These are phyloP conservation scores for Tulasnella calospora DNA, from an alignment of 768 basidiomycete genomes.

Conservation along the genomic window DNA sequence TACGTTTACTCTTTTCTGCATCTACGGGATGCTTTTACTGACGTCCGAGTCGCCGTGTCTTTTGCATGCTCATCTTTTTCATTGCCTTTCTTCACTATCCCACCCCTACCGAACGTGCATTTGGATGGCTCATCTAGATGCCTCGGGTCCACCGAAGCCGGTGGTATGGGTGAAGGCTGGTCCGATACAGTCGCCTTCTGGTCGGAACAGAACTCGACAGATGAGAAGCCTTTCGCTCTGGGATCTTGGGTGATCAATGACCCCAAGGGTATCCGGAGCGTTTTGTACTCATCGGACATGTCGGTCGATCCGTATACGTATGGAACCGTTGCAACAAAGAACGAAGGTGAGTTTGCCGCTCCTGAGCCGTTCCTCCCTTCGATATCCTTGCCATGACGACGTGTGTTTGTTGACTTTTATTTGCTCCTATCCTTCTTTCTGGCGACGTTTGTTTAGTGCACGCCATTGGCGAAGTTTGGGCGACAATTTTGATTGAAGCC, in stretches of 20 bases:
- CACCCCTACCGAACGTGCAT: too few species aligned
- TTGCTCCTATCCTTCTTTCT: too few species aligned
- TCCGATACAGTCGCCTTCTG: slow-evolving; percentile 41
- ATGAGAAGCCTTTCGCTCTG: slow-evolving; percentile 12
- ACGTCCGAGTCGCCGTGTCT: neutral
- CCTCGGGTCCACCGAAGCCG: slow-evolving; percentile 45
- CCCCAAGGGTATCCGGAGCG: slow-evolving; percentile 50
- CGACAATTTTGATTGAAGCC: slow-evolving; percentile 19
- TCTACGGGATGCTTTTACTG: slow-evolving; percentile 33
- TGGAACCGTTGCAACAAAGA: slow-evolving; percentile 37
- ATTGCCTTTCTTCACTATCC: too few species aligned
- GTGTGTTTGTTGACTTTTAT: too few species aligned
- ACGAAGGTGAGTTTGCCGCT: slow-evolving; percentile 36
- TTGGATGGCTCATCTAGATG: neutral
- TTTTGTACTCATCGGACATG: slow-evolving; percentile 54
- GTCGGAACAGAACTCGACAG: slow-evolving; percentile 32
- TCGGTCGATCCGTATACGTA: slow-evolving; percentile 47
- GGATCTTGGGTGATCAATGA: slow-evolving; percentile 40
- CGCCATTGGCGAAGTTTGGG: slow-evolving; percentile 28
- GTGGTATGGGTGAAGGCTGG: slow-evolving; percentile 69
- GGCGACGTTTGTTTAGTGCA: slow-evolving; percentile 3
- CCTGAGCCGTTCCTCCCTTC: neutral
- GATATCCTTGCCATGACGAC: neutral
- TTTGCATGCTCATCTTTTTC: too few species aligned
- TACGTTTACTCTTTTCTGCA: neutral